Conservation (phyloP, 495 filamentous ascomycete genomes). For the Thermothielavioides terrestris region DNA sequence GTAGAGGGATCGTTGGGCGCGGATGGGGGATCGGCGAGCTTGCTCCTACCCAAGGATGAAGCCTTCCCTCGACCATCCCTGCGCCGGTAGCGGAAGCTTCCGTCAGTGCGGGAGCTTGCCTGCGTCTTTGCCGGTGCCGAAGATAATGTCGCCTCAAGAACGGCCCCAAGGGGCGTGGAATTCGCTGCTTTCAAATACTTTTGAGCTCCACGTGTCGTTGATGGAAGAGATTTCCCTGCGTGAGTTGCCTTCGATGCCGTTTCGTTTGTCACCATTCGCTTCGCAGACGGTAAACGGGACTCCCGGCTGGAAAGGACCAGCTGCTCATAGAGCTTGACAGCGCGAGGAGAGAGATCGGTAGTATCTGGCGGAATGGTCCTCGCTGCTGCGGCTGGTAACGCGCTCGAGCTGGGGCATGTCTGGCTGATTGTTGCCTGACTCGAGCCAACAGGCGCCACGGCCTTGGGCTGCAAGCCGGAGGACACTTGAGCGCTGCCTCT, state of each 20-base stretch:
- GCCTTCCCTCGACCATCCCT: constrained; percentile 2
- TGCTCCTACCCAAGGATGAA: neutral
- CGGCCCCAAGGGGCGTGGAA: neutral
- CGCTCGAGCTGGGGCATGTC: neutral
- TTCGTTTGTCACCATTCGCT: neutral
- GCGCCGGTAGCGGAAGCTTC: constrained; percentile 23
- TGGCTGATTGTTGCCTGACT: neutral
- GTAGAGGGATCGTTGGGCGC: neutral
- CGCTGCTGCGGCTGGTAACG: neutral
- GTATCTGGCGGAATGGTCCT: neutral
- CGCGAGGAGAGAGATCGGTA: neutral
- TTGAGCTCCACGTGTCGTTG: neutral
- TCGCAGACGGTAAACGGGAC: neutral
- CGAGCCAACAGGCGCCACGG: neutral
- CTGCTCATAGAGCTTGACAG: constrained; percentile 1
- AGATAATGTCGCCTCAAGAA: neutral
- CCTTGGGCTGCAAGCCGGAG: neutral
- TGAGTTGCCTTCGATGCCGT: neutral
- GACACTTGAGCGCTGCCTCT: neutral
- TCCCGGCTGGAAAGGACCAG: neutral
- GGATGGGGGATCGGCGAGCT: neutral
- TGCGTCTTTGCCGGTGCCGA: constrained; percentile 13
- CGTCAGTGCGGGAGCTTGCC: constrained; percentile 17
- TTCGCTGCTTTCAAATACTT: neutral
- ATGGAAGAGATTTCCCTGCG: neutral